Evolutionary conservation across 139 green algal species (phyloP), one percentile per base, ranked within the genome.

Genomic region (Tetradesmus obliquus): DNA sequence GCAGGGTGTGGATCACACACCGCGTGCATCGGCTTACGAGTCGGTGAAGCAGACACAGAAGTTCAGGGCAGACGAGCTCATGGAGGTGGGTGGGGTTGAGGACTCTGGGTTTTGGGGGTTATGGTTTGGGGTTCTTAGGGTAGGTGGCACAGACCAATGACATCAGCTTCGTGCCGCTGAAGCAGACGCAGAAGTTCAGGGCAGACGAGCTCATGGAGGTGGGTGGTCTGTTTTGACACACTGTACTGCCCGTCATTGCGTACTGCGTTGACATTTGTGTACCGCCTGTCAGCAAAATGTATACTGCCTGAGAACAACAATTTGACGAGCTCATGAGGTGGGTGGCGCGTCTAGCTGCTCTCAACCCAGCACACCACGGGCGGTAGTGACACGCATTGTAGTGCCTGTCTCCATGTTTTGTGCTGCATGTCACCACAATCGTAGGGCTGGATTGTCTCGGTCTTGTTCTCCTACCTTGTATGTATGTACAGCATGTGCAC

Each of bases 111-210:
- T 45, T 45, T 45, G 60, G 15, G 2, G 22, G 22, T 2, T 9
- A 24, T 7, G n/a, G 9, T 81, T n/a, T 81, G 72, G 72, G 72
- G 72, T n/a, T 72, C 12, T 72, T 10, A 72, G 10, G 60, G 10
- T 19, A 72, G 60, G 60, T 19, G 60, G 60, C 60, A 10, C 60
- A 10, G 60, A 19, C 98, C 0, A 94, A 96, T 71, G 95, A 99
- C 54, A 99, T 99, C 94, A 94, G 94, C 66, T 99, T 99, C 88
- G 93, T 97, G 90, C 98, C 98, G 1, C 95, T 99, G 57, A 99
- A 99, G 95, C 98, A 99, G 95, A 97, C 92, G 3, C 88, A 88
- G 72, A 92, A 95, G 82, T 99, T 99, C 92, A 95, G 94, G 60
- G 98, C 96, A 3, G 89, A 94, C 7, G 96, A 99, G 87, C 95